Percentiles rank a stretch among this genome's conserved stretches.
Conservation (phyloP, 2,329 filamentous ascomycete species). For the Dryadomyces quercivorus region DNA sequence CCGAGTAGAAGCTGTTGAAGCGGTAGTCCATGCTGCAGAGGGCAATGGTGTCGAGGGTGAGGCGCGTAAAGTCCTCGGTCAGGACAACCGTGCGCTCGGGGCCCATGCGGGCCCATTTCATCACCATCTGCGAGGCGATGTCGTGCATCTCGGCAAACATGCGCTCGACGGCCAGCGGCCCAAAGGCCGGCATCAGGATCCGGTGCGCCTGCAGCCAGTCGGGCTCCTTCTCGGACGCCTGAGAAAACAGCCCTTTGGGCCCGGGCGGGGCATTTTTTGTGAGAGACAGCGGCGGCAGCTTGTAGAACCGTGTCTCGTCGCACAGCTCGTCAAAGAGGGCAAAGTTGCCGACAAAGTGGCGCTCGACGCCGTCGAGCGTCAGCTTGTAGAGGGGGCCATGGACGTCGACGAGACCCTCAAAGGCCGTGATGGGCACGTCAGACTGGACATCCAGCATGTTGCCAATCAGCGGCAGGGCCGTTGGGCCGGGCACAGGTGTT, state of each 20-base stretch:
- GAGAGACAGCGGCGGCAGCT: slow-evolving; percentile 8
- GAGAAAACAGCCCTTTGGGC: slow-evolving; percentile 9
- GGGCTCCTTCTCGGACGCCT: slow-evolving; percentile 27
- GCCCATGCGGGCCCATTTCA: slow-evolving; percentile 59
- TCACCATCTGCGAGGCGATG: slow-evolving; percentile 49
- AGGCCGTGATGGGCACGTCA: slow-evolving; percentile 7
- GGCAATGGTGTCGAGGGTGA: slow-evolving; percentile 50
- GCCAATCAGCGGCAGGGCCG: slow-evolving; percentile 12
- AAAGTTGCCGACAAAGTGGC: slow-evolving; percentile 10
- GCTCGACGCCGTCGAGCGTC: neutral
- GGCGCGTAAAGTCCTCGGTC: slow-evolving; percentile 50
- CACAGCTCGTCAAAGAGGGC: slow-evolving; percentile 13
- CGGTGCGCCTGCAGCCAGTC: slow-evolving; percentile 59
- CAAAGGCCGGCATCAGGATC: slow-evolving; percentile 56
- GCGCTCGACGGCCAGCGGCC: slow-evolving; percentile 50
- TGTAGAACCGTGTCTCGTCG: slow-evolving; percentile 13
- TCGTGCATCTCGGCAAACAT: slow-evolving; percentile 63
- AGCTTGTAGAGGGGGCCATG: slow-evolving; percentile 12
- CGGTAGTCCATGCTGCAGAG: slow-evolving; percentile 46
- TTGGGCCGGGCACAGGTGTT: slow-evolving; percentile 18
- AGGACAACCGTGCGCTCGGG: slow-evolving; percentile 41
- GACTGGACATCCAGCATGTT: slow-evolving; percentile 12
- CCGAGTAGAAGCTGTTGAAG: slow-evolving; percentile 51
- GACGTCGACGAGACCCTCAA: slow-evolving; percentile 8
- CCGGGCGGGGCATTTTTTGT: neutral